Percentiles rank a stretch among this genome's conserved stretches.
Evolutionary conservation across 345 rosid species (phyloP).

Genomic region (Punica granatum): DNA sequence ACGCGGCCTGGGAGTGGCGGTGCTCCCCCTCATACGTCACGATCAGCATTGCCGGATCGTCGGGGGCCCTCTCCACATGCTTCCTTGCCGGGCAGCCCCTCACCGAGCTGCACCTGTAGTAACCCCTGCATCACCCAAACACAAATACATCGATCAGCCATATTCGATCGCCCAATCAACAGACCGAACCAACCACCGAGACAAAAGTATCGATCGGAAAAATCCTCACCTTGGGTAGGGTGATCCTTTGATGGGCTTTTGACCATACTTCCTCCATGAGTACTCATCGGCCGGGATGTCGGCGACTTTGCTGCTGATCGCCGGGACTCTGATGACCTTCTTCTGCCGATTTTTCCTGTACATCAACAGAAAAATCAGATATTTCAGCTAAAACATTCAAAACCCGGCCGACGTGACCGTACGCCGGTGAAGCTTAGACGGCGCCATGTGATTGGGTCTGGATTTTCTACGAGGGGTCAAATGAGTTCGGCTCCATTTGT

Average conservation of each 20-base stretch:
- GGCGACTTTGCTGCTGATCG: constrained; percentile 79
- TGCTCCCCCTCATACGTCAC: constrained; percentile 96
- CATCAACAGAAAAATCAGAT: background rate
- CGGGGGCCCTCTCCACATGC: constrained; percentile 87
- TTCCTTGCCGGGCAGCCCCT: constrained; percentile 94
- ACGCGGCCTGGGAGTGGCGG: constrained; percentile 46
- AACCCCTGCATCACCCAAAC: constrained; percentile 41
- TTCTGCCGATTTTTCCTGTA: constrained; percentile 70
- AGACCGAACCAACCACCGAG: background rate
- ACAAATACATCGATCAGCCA: background rate
- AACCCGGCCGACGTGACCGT: background rate
- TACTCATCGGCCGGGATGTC: constrained; percentile 91
- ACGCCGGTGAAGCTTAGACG: background rate
- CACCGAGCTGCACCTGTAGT: constrained; percentile 81
- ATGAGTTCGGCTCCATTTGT: background rate
- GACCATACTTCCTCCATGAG: constrained; percentile 97
- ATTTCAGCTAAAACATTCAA: background rate
- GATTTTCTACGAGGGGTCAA: background rate
- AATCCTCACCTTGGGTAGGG: constrained; percentile 93
- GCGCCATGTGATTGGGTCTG: background rate
- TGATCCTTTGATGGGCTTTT: constrained; percentile 94
- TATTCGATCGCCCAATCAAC: background rate
- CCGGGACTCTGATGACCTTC: constrained; percentile 72
- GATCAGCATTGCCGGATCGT: constrained; percentile 79
- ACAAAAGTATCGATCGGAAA: too few relatives aligned